phyloP scores from a whole-genome alignment of 192 early-diverging fungal genomes.

The Entophlyctis luteolus region DNA sequence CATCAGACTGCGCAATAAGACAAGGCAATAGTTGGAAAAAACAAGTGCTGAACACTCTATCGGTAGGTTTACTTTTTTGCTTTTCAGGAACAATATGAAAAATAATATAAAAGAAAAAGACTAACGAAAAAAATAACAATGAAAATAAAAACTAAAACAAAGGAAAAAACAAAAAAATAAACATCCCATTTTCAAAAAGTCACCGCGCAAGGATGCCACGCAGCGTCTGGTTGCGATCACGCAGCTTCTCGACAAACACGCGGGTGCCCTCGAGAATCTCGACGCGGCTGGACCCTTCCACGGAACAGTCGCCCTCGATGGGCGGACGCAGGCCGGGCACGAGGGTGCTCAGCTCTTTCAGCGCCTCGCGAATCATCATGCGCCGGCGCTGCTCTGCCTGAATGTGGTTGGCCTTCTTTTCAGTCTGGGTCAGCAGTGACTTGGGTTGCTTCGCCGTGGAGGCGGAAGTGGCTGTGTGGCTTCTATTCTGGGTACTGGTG shows the following conservation, averaged over 20 bases:
- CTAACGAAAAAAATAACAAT: too few relatives aligned
- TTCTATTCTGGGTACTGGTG: background rate
- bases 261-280: constrained; percentile 9
- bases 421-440: background rate
- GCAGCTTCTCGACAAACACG: background rate
- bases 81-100: too few relatives aligned
- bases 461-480: background rate
- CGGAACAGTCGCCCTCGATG: background rate
- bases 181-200: too few relatives aligned
- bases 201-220: background rate
- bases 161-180: too few relatives aligned
- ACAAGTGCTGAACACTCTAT: too few relatives aligned
- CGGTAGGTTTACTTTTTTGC: too few relatives aligned
- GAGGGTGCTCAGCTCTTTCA: background rate
- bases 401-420: constrained; percentile 21
- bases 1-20: too few relatives aligned
- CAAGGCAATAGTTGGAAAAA: too few relatives aligned
- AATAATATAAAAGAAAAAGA: too few relatives aligned
- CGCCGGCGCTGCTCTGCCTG: constrained; percentile 11
- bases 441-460: background rate
- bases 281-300: background rate
- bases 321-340: constrained; percentile 9
- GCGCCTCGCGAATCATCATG: constrained; percentile 4
- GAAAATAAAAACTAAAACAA: too few relatives aligned
- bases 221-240: background rate